Percentiles rank a stretch among this genome's conserved stretches.
Conservation (phyloP, 2,329 filamentous ascomycete genomes). For the Epichloe hybrida region DNA sequence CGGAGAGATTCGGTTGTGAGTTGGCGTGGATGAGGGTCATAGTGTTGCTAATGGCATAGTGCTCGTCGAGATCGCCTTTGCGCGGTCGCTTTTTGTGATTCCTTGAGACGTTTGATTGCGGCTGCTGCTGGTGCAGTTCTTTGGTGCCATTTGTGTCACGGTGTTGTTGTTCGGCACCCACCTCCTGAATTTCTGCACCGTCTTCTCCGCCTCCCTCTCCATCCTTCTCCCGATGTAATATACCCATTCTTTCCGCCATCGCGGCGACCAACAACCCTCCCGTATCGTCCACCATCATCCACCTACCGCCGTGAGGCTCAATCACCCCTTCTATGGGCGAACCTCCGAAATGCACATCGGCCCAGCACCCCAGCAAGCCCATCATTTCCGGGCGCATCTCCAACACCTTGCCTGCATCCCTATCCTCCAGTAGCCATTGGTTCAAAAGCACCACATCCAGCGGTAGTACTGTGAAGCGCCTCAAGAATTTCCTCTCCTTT, state of each 20-base stretch:
- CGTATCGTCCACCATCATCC: conserved; percentile 78
- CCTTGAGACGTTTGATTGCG: conserved; percentile 1
- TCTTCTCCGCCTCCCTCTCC: conserved; percentile 9
- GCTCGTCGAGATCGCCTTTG: conserved; percentile 43
- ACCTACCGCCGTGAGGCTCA: conserved; percentile 35
- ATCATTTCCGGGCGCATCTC: conserved; percentile 78
- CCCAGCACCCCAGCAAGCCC: conserved; percentile 74
- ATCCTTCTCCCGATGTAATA: conserved; percentile 43
- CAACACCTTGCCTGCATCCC: conserved; percentile 67
- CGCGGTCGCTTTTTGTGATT: conserved; percentile 15
- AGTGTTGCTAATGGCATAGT: conserved; percentile 59
- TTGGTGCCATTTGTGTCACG: not conserved
- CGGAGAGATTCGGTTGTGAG: conserved; percentile 73
- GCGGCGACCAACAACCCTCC: conserved; percentile 70
- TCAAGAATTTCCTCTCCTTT: conserved; percentile 88
- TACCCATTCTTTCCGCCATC: conserved; percentile 78
- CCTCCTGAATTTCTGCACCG: not conserved
- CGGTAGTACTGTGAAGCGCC: conserved; percentile 72
- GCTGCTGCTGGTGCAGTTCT: not conserved
- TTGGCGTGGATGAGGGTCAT: conserved; percentile 71
- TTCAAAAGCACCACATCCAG: conserved; percentile 66
- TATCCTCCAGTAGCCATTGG: conserved; percentile 66
- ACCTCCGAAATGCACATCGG: conserved; percentile 61
- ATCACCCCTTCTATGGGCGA: conserved; percentile 13
- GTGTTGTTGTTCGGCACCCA: not conserved